Base-by-base conservation (phyloP, 345 rosid species). In the Acer campestre region DNA sequence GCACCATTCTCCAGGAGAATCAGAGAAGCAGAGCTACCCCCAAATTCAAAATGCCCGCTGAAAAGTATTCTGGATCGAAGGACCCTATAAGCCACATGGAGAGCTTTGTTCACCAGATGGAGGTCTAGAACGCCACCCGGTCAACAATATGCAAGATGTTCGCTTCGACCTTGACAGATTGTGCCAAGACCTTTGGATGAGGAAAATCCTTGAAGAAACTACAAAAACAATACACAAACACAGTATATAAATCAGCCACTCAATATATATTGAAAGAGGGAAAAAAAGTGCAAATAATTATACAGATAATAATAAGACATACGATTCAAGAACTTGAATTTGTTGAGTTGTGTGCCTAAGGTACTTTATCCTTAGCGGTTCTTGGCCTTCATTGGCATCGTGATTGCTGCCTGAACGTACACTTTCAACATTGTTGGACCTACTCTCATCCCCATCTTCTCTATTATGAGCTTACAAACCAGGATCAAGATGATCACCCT, bases 271-370 rank as follows among this genome's bases (percentile, higher is more conserved):
- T 0, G 4, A 16, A 16, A 2, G 7, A 25, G 0, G 56, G 27
- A 77, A 17, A 49, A 16, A 42, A 42, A 42, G 10, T 9, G 63
- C 0, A 35, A 42, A 42, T 13, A 46, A 25, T 25, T 62, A 48
- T 38, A 14, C 48, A 3, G 35, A 66, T 31, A 23, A 8, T 31
- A 31, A 31, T 31, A 79, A 51, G 66, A 0, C 85, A 48, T 88
- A 94, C 97, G 77, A 38, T 85, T 94, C 98, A 70, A 94, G 97
- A 75, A 88, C 93, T 71, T 87, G 93, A 70, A 93, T 94, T 76
- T 94, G 97, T 42, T 76, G 61, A 12, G 89, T 82, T 71, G 91
- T 91, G 83, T 94, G 98, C 38, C 98, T 85, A 35, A 88, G 92
- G 77, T 90, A 94, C 81, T 86, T 89, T 84, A 80, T 91, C 85